phyloP scores from a whole-genome alignment of 257 asterid genomes.

The Plectranthus barbatus region DNA sequence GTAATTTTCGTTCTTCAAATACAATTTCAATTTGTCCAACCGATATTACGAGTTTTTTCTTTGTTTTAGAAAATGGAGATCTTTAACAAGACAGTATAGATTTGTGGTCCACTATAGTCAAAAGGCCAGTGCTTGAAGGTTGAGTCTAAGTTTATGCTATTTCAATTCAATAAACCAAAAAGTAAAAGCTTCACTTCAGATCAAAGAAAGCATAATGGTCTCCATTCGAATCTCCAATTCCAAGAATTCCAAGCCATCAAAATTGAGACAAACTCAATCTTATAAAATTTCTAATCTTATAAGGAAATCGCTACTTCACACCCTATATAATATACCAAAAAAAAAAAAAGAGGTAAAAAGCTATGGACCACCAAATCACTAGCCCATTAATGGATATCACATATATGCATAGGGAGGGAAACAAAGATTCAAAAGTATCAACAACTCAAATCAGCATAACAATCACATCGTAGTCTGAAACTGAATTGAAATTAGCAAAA shows the following conservation, averaged over 20 bases:
- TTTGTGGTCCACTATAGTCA: neutral
- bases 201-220: neutral
- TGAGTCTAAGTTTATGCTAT: neutral
- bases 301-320: neutral
- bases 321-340: neutral
- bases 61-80: neutral
- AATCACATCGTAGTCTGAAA: neutral
- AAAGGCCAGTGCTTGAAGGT: neutral
- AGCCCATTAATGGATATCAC: neutral
- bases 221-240: neutral
- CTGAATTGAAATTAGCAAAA: neutral
- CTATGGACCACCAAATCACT: conserved; percentile 8
- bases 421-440: neutral
- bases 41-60: neutral
- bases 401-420: neutral
- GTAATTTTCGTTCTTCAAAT: neutral
- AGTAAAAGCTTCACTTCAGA: neutral
- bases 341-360: neutral
- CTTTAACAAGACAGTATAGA: neutral
- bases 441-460: neutral
- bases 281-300: neutral
- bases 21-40: neutral
- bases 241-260: neutral
- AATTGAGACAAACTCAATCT: too few species aligned
- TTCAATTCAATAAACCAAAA: neutral